Evolutionary conservation across 1,139 yeast species (phyloP), one percentile per base, ranked within the genome.

Genomic region (Eremothecium sinecaudum): DNA sequence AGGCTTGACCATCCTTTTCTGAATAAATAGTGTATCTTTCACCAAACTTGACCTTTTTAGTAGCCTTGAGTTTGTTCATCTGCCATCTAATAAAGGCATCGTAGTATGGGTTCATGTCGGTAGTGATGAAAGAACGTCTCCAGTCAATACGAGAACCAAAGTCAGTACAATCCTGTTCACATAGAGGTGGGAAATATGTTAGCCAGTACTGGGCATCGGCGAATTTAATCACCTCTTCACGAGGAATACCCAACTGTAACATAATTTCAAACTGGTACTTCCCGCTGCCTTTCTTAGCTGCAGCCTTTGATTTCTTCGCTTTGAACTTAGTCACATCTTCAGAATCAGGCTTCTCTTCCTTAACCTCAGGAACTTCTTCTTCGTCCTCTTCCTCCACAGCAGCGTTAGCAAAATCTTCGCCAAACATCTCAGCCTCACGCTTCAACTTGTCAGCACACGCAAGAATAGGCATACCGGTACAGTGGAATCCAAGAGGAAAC

Each of bases 381-480:
- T 67, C 76, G n/a, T n/a, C n/a, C 18, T 64, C 76, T n/a, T 65
- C 76, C 27, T 65, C 73, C 29, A 72, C 67, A 32, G 76, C 78
- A 31, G 68, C 78, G n/a, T 75, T 75, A 14, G 75, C 67, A 55
- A 83, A 90, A 53, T 83, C 87, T 18, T 63, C 67, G 32, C 99
- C 98, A 59, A 90, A 90, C 58, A 75, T 62, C 63, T 90, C 97
- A 40, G 87, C 70, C 67, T 90, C 98, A 61, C 98, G 75, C 55
- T 76, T 75, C 52, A 92, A 73, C 63, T 90, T 90, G 63, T 90
- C 99, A 32, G 99, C 98, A 53, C 95, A 74, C 12, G 98, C 90
- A 66, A 76, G 80, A 59, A 90, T 92, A 38, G 99, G 98, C 96
- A 90, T 81, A 69, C 99, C 99, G 28, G 98, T 90, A 71, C 98